phyloP scores from a whole-genome alignment of 441 rosid species.

The Gossypium davidsonii region DNA sequence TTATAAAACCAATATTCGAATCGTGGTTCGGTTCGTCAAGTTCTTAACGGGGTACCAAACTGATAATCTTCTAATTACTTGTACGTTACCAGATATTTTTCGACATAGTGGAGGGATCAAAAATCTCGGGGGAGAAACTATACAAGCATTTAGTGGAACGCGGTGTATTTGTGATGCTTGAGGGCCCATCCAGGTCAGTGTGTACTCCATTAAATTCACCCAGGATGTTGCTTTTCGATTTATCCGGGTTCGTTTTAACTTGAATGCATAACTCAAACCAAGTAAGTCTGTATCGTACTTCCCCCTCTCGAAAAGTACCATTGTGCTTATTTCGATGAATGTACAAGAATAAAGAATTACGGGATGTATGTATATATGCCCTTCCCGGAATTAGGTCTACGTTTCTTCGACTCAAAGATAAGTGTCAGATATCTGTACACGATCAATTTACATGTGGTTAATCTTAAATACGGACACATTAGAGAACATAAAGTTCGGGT shows the following conservation, averaged over 20 bases:
- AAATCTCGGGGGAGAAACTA: slow-evolving; percentile 42
- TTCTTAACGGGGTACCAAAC: not conserved
- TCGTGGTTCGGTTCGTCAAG: not conserved
- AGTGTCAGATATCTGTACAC: not conserved
- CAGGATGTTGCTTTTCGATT: not conserved
- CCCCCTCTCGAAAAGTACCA: not conserved
- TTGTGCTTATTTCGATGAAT: not conserved
- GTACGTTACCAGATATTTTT: slow-evolving; percentile 42
- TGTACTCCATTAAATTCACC: slow-evolving; percentile 7
- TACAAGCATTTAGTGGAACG: slow-evolving; percentile 57
- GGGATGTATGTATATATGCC: not conserved
- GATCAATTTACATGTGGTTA: not conserved
- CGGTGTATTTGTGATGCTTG: slow-evolving; percentile 56
- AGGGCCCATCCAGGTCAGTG: slow-evolving; percentile 53
- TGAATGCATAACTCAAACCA: not conserved
- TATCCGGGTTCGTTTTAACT: not conserved
- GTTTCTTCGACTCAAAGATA: not conserved
- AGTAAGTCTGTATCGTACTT: not conserved
- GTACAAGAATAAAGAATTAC: not conserved
- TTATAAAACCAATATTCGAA: slow-evolving; percentile 4
- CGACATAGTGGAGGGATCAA: slow-evolving; percentile 44
- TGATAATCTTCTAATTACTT: not conserved
- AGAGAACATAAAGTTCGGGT: not conserved
- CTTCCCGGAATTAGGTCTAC: not conserved
- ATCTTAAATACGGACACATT: not conserved